Percentiles rank a stretch among this genome's conserved stretches.
Conservation (phyloP, 176 grass and related monocot species). For the Raddia guianensis region DNA sequence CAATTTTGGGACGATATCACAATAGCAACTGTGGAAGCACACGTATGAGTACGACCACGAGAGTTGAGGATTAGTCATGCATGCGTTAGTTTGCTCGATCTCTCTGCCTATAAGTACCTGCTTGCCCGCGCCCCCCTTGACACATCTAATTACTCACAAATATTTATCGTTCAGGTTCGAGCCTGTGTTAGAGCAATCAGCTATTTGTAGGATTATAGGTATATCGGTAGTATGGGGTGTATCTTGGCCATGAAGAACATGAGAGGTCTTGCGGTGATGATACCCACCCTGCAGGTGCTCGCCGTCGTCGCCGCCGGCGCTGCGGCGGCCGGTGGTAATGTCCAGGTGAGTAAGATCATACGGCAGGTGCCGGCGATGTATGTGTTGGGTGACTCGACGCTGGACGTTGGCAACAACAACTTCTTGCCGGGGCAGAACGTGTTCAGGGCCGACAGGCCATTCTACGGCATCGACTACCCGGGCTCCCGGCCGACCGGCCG, state of each 20-base stretch:
- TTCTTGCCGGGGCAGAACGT: conserved; percentile 17
- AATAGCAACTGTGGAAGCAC: too few species aligned
- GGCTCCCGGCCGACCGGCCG: conserved; percentile 46
- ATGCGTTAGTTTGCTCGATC: too few species aligned
- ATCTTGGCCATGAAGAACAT: conserved; percentile 9
- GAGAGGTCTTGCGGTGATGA: conserved; percentile 7
- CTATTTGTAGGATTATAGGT: too few species aligned
- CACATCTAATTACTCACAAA: too few species aligned
- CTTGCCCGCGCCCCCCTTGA: too few species aligned
- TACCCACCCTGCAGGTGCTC: background rate
- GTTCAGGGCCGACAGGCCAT: conserved; percentile 43
- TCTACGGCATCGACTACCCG: conserved; percentile 53
- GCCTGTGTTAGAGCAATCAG: too few species aligned
- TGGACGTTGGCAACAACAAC: conserved; percentile 63
- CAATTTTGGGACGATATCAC: background rate
- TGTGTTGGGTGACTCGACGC: conserved; percentile 54
- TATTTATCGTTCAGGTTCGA: too few species aligned
- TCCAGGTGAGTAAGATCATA: background rate
- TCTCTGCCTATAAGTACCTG: too few species aligned
- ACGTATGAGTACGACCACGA: too few species aligned
- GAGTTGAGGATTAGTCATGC: too few species aligned
- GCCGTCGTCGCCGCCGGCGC: background rate
- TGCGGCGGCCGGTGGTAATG: background rate
- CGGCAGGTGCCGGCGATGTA: conserved; percentile 40
- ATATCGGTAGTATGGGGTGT: background rate